Evolutionary conservation across 306 rosid species (phyloP).

Genomic region (Albizia julibrissin): DNA sequence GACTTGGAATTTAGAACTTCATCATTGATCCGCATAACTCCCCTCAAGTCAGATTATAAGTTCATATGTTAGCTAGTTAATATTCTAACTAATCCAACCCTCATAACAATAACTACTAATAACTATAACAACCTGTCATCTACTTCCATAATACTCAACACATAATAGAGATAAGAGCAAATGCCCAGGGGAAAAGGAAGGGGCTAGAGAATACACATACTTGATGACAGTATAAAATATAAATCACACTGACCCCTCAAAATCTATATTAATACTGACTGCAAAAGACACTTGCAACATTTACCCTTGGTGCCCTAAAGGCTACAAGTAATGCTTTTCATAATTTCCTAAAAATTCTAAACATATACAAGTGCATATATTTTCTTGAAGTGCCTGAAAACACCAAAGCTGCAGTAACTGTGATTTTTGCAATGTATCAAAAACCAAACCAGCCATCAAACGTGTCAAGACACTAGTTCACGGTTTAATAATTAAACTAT

Average conservation of each 20-base stretch:
- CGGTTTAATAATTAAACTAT: not conserved
- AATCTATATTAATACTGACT: not conserved
- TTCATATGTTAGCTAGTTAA: not conserved
- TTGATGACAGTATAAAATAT: not conserved
- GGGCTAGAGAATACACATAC: not conserved
- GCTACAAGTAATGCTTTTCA: not conserved
- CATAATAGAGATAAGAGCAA: not conserved
- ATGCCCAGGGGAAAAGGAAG: not conserved
- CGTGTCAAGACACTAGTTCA: not conserved
- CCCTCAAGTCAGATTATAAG: not conserved
- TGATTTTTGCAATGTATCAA: not conserved
- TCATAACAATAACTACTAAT: not conserved
- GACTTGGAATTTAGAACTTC: not conserved
- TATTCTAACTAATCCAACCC: not conserved
- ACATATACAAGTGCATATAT: not conserved
- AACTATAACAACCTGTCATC: too few relatives aligned
- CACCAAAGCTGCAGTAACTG: not conserved
- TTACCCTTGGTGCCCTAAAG: not conserved
- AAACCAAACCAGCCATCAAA: not conserved
- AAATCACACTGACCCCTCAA: not conserved
- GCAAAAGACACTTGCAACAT: not conserved
- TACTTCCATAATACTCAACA: not conserved
- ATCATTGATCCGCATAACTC: not conserved
- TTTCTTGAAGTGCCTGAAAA: not conserved
- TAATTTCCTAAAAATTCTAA: not conserved